Percentiles rank a stretch among this genome's conserved stretches.
These are phyloP conservation scores for Castanospermum australe DNA, from an alignment of 306 rosid species.

Conservation along the genomic window DNA sequence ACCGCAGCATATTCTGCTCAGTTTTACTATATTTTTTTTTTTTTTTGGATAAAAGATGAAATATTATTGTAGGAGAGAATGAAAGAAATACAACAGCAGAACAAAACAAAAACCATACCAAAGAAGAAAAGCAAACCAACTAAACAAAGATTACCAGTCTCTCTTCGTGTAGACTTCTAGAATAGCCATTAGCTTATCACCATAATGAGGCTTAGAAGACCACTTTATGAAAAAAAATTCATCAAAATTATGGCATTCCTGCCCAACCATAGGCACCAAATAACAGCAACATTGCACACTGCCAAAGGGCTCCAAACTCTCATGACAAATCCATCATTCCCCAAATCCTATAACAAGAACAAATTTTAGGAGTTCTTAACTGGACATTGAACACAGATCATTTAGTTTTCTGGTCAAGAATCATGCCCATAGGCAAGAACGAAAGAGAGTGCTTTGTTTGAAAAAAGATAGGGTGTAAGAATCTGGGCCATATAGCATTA, in stretches of 20 bases:
- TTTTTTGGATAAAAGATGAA: constrained; percentile 10
- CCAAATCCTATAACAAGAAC: constrained; percentile 5
- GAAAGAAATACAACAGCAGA: constrained; percentile 10
- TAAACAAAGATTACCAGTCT: background rate
- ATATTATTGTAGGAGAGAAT: background rate
- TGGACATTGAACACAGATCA: background rate
- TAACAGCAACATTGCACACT: background rate
- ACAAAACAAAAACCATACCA: background rate
- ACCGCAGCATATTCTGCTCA: background rate
- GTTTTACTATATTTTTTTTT: background rate
- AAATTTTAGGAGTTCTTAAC: background rate
- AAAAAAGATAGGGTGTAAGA: constrained; percentile 2
- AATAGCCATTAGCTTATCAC: background rate
- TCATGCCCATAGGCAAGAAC: constrained; percentile 9
- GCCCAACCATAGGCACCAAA: background rate
- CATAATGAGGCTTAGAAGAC: constrained; percentile 1
- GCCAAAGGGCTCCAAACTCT: constrained; percentile 15
- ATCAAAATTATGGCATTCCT: background rate
- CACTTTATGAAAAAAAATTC: background rate
- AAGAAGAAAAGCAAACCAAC: constrained; percentile 14
- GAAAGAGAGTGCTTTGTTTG: constrained; percentile 19
- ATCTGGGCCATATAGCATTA: constrained; percentile 7
- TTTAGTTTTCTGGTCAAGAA: constrained; percentile 8
- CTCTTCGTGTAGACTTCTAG: background rate
- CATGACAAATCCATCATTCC: background rate